These are phyloP conservation scores for Clausena lansium DNA, from an alignment of 345 rosid genomes.

Conservation along the genomic window DNA sequence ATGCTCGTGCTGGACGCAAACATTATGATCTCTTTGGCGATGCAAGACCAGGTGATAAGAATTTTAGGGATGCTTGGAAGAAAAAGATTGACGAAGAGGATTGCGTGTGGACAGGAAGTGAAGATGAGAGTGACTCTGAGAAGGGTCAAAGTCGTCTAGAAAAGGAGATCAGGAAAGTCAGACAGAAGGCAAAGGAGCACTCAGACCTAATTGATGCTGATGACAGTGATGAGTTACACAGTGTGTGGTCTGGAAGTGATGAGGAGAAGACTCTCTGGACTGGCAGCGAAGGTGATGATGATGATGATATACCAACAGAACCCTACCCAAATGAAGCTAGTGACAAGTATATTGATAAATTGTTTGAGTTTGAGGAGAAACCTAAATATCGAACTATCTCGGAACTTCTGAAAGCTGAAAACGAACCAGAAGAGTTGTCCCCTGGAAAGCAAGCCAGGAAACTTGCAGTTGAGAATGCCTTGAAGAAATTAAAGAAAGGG, in stretches of 20 bases:
- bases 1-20: constrained; percentile 50
- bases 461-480: constrained; percentile 87
- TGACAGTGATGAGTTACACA: constrained; percentile 81
- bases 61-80: constrained; percentile 70
- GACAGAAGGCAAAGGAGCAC: constrained; percentile 70
- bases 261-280: constrained; percentile 96
- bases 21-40: constrained; percentile 75
- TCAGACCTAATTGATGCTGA: constrained; percentile 71
- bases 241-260: constrained; percentile 92
- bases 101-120: constrained; percentile 83
- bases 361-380: constrained; percentile 91
- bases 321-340: constrained; percentile 73
- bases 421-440: constrained; percentile 85
- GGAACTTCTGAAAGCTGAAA: constrained; percentile 67
- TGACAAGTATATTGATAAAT: constrained; percentile 69
- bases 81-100: constrained; percentile 63
- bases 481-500: constrained; percentile 90
- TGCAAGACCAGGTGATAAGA: constrained; percentile 52
- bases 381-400: constrained; percentile 87
- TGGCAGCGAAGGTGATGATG: constrained; percentile 83
- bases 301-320: constrained; percentile 77
- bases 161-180: constrained; percentile 61
- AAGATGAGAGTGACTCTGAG: constrained; percentile 54
- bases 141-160: constrained; percentile 32
- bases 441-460: constrained; percentile 90